Base-by-base conservation (phyloP, 1,284 basidiomycete genomes). In the Trichosporon faecale region DNA sequence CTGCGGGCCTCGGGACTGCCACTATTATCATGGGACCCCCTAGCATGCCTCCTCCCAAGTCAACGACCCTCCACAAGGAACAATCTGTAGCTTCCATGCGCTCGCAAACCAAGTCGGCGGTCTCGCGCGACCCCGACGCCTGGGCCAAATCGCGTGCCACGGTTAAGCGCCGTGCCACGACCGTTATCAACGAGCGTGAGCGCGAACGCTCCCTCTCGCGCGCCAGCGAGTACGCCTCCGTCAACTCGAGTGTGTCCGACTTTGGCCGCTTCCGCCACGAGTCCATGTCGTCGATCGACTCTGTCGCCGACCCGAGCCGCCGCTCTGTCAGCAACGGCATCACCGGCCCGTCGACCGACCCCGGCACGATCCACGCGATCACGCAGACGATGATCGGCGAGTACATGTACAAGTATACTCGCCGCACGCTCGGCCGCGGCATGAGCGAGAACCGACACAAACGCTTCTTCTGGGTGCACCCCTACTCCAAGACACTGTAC, bases 331-430 rank as follows among this genome's bases (percentile, higher is more conserved):
- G 67, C 18, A 44, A 57, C 14, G 44, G 49, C 8, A 25, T 66
- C 65, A 61, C 74, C 37, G 82, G 84, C 52, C 84, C 89, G 25
- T 25, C 63, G 2, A 96, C 94, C 14, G 95, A 98, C 81, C 93
- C 94, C 1, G 83, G 86, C 1, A 85, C 95, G 74, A 95, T 98
- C 76, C 95, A 98, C 80, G 92, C 95, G 1, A 98, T 99, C 78
- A 99, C 96, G 4, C 95, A 98, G 86, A 98, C 95, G 25, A 99
- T 99, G 96, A 98, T 99, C 76, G 95, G 96, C 73, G 96, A 98
- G 86, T 98, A 95, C 85, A 85, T 99, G 85, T 94, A 92, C 89
- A 99, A 99, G 87, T 98, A 99, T 84, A 98, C 95, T 11, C 88
- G 96, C 68, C 89, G 90, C 72, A 85, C 92, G n/a, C 89, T 99